Conservation (phyloP, 805 yeast species). For the Kazachstania viticola region DNA sequence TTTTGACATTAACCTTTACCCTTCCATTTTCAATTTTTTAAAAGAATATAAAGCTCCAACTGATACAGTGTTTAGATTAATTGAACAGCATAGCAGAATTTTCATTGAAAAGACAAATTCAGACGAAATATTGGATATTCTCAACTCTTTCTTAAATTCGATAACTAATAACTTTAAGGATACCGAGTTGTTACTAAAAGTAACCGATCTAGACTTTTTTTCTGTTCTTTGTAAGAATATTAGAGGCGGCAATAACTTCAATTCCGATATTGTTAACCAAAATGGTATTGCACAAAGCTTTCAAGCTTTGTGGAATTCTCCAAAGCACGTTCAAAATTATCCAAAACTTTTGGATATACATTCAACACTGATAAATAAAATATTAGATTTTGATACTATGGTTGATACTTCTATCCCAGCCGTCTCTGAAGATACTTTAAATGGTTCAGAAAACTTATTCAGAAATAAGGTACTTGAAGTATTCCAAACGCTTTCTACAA, state of each 20-base stretch:
- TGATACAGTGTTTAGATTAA: constrained; percentile 25
- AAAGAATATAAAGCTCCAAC: constrained; percentile 21
- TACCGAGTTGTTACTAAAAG: constrained; percentile 12
- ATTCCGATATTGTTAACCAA: no score
- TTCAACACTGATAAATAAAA: constrained; percentile 27
- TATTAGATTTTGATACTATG: constrained; percentile 25
- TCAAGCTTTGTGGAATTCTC: constrained; percentile 21
- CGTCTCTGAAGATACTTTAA: constrained; percentile 3
- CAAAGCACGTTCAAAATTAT: constrained; percentile 17
- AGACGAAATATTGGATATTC: no score
- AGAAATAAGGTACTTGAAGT: constrained; percentile 21
- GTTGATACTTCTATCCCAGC: neutral
- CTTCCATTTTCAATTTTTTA: constrained; percentile 25
- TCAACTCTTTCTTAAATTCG: constrained; percentile 24
- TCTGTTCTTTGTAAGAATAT: constrained; percentile 14
- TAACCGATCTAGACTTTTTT: constrained; percentile 26
- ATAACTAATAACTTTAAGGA: constrained; percentile 14
- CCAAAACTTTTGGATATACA: constrained; percentile 23
- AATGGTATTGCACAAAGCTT: constrained; percentile 26
- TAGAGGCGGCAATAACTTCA: no score
- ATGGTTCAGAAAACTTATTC: constrained; percentile 15
- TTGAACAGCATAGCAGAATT: constrained; percentile 26
- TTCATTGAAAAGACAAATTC: no score
- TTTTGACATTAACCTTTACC: constrained; percentile 25
- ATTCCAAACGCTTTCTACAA: constrained; percentile 16